Conservation (phyloP, 2,329 filamentous ascomycete species). For the Aspergillus eucalypticola region DNA sequence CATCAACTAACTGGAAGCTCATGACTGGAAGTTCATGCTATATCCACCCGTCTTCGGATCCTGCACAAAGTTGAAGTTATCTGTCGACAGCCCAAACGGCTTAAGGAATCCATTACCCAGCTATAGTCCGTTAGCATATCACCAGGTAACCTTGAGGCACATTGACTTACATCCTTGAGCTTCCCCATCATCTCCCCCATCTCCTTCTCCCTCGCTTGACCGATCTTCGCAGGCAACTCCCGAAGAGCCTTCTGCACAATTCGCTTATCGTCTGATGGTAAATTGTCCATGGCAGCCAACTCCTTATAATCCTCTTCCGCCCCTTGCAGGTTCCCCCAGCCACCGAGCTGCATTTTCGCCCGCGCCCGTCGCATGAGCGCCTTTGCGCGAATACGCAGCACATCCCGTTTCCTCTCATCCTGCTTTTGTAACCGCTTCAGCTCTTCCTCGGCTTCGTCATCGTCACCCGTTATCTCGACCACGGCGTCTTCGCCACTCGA, state of each 20-base stretch:
- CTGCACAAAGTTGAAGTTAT: slow-evolving; percentile 92
- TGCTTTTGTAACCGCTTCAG: slow-evolving; percentile 46
- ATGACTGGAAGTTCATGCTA: slow-evolving; percentile 77
- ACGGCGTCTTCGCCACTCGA: slow-evolving; percentile 32
- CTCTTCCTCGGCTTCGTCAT: slow-evolving; percentile 43
- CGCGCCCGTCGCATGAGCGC: slow-evolving; percentile 77
- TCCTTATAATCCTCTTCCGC: slow-evolving; percentile 78
- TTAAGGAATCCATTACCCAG: slow-evolving; percentile 89
- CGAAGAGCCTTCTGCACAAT: slow-evolving; percentile 67
- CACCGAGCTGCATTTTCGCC: slow-evolving; percentile 68
- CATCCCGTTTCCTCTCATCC: slow-evolving; percentile 59
- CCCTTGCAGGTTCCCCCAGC: slow-evolving; percentile 77
- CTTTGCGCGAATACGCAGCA: slow-evolving; percentile 77
- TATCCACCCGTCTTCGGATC: slow-evolving; percentile 89
- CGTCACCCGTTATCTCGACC: slow-evolving; percentile 52
- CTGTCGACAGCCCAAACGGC: slow-evolving; percentile 89
- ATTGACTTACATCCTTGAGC: slow-evolving; percentile 68
- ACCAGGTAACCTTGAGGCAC: not conserved
- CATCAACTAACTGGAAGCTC: slow-evolving; percentile 1
- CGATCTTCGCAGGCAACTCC: slow-evolving; percentile 66
- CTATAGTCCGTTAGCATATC: slow-evolving; percentile 36
- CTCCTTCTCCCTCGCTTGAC: slow-evolving; percentile 80
- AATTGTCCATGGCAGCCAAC: slow-evolving; percentile 60
- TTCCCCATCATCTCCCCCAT: slow-evolving; percentile 98
- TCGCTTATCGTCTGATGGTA: slow-evolving; percentile 66